phyloP scores from a whole-genome alignment of 2,329 filamentous ascomycete species.

The Bipolaris cookei region DNA sequence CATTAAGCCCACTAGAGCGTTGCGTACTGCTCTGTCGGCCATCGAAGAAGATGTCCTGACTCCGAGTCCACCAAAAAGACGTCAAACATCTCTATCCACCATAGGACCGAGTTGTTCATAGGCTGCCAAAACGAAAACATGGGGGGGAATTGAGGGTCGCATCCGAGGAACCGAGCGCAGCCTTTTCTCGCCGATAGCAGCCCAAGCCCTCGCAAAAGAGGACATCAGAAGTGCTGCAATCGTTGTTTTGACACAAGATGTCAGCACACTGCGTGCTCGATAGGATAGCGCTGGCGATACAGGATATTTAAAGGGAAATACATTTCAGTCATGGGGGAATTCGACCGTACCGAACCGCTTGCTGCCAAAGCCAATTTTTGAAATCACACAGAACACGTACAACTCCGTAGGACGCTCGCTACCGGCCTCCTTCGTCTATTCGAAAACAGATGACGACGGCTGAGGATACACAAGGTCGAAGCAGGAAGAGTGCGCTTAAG shows the following conservation, averaged over 20 bases:
- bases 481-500: slow-evolving; percentile 42
- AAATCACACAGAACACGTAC: slow-evolving; percentile 47
- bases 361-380: slow-evolving; percentile 51
- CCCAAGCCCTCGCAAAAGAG: slow-evolving; percentile 24
- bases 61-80: slow-evolving; percentile 30
- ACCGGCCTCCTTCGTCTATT: slow-evolving; percentile 45
- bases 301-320: slow-evolving; percentile 45
- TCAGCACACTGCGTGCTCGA: slow-evolving; percentile 30
- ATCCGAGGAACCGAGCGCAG: slow-evolving; percentile 40
- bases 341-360: slow-evolving; percentile 48
- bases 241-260: slow-evolving; percentile 27
- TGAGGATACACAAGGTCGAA: slow-evolving; percentile 45
- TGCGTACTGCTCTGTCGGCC: slow-evolving; percentile 26
- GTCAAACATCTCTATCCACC: slow-evolving; percentile 33
- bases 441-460: slow-evolving; percentile 41
- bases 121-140: slow-evolving; percentile 42
- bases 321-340: slow-evolving; percentile 50
- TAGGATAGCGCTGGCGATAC: slow-evolving; percentile 34
- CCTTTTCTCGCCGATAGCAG: slow-evolving; percentile 32
- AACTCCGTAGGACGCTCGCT: slow-evolving; percentile 50
- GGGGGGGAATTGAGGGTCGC: slow-evolving; percentile 44
- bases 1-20: slow-evolving; percentile 28
- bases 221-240: slow-evolving; percentile 34
- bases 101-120: slow-evolving; percentile 32
- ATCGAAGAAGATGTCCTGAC: slow-evolving; percentile 29